Conservation (phyloP, 1,284 basidiomycete species). For the Irpex sp. region DNA sequence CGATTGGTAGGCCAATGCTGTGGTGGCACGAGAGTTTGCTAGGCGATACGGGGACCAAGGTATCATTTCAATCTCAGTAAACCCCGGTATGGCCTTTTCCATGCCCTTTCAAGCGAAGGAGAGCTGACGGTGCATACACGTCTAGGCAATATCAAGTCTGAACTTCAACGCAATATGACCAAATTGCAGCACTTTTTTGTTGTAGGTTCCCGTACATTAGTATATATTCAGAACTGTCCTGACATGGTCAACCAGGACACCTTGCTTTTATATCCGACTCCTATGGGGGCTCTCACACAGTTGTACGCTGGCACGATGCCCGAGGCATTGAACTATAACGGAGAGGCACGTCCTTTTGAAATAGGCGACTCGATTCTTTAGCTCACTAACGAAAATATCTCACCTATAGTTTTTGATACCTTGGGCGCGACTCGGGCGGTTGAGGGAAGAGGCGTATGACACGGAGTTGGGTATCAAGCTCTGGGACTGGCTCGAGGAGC, state of each 20-base stretch:
- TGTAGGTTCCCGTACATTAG: conserved; percentile 12
- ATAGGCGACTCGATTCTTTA: too few relatives aligned
- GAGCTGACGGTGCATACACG: not conserved
- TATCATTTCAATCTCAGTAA: conserved; percentile 29
- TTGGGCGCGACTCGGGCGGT: conserved; percentile 43
- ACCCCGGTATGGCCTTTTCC: conserved; percentile 9
- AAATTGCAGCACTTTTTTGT: conserved; percentile 10
- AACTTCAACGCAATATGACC: conserved; percentile 23
- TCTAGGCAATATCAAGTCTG: conserved; percentile 21
- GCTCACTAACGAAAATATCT: too few relatives aligned
- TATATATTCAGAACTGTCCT: not conserved
- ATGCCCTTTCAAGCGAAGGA: not conserved
- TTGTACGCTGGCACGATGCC: conserved; percentile 33
- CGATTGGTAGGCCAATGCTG: conserved; percentile 41
- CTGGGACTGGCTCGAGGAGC: conserved; percentile 43
- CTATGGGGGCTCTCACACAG: conserved; percentile 31
- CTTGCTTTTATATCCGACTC: conserved; percentile 21
- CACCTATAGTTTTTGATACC: conserved; percentile 34
- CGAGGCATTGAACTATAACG: conserved; percentile 28
- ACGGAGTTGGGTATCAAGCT: conserved; percentile 33
- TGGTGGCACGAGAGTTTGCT: conserved; percentile 42
- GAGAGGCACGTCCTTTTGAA: conserved; percentile 24
- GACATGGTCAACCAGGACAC: not conserved
- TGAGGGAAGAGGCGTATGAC: conserved; percentile 31
- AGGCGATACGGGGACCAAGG: conserved; percentile 17